phyloP scores from a whole-genome alignment of 352 stramenopile genomes.

The Globisporangium iwayamae region DNA sequence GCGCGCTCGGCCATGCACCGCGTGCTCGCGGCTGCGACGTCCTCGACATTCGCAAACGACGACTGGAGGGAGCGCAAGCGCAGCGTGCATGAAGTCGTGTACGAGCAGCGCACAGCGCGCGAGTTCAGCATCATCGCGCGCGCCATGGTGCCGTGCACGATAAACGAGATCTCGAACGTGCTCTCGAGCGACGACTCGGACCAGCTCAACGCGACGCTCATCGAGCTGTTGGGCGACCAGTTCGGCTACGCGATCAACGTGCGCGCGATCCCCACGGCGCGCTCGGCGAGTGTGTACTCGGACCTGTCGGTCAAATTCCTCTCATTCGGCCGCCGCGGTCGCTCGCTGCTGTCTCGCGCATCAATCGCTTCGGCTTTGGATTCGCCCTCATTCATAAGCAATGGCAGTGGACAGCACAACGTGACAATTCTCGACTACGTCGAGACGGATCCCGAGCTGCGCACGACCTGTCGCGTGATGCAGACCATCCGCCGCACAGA shows the following conservation, averaged over 20 bases:
- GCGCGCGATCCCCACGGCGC: slow-evolving; percentile 13
- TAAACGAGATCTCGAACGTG: slow-evolving; percentile 22
- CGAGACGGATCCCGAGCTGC: slow-evolving; percentile 16
- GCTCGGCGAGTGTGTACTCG: not conserved
- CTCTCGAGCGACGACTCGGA: slow-evolving; percentile 24
- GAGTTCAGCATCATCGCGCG: slow-evolving; percentile 21
- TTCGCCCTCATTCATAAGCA: not conserved
- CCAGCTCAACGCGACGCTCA: slow-evolving; percentile 26
- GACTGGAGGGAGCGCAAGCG: slow-evolving; percentile 11
- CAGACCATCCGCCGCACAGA: slow-evolving; percentile 14
- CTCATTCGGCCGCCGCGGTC: slow-evolving; percentile 18
- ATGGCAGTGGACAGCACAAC: slow-evolving; percentile 7
- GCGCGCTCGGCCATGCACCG: slow-evolving; percentile 12
- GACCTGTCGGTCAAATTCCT: slow-evolving; percentile 28
- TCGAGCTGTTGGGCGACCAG: slow-evolving; percentile 23
- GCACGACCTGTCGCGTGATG: slow-evolving; percentile 12
- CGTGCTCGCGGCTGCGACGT: slow-evolving; percentile 14
- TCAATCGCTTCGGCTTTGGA: not conserved
- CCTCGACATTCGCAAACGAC: not conserved
- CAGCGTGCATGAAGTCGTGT: slow-evolving; percentile 3
- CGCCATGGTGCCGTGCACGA: slow-evolving; percentile 19
- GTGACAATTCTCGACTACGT: slow-evolving; percentile 24
- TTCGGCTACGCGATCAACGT: slow-evolving; percentile 27
- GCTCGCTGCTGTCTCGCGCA: slow-evolving; percentile 7
- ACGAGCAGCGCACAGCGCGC: slow-evolving; percentile 9